phyloP scores from a whole-genome alignment of 2,329 filamentous ascomycete species.

The Neurospora sp. region DNA sequence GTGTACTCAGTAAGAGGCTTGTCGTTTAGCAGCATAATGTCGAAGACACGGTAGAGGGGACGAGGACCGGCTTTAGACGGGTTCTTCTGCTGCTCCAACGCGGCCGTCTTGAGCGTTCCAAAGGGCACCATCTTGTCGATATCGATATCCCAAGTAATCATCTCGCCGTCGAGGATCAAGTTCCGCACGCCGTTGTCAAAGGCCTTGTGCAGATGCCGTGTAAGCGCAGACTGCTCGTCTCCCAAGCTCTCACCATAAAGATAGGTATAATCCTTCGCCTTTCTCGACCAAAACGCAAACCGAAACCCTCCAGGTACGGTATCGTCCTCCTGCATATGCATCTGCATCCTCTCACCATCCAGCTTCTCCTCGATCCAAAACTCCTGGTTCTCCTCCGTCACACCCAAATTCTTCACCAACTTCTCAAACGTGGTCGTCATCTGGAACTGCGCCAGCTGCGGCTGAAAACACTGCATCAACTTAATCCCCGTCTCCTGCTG shows the following conservation, averaged over 20 bases:
- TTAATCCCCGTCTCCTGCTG: slow-evolving; percentile 65
- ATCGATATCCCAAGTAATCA: slow-evolving; percentile 95
- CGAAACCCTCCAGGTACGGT: slow-evolving; percentile 55
- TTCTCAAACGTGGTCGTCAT: slow-evolving; percentile 67
- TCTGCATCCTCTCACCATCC: slow-evolving; percentile 92
- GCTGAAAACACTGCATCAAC: slow-evolving; percentile 93
- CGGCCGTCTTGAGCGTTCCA: slow-evolving; percentile 87
- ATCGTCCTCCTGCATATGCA: slow-evolving; percentile 76
- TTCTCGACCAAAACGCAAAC: slow-evolving; percentile 90
- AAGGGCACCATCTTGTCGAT: slow-evolving; percentile 80
- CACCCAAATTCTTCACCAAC: slow-evolving; percentile 60
- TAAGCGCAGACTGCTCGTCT: slow-evolving; percentile 68
- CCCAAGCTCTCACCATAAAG: slow-evolving; percentile 73
- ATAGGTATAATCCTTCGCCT: slow-evolving; percentile 93
- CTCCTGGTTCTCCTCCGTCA: slow-evolving; percentile 58
- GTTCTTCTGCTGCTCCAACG: slow-evolving; percentile 68
- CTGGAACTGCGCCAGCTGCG: slow-evolving; percentile 88
- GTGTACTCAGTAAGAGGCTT: slow-evolving; percentile 71
- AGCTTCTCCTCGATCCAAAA: slow-evolving; percentile 99
- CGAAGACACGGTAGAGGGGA: slow-evolving; percentile 79
- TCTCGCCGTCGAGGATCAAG: slow-evolving; percentile 90
- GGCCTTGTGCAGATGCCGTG: slow-evolving; percentile 65
- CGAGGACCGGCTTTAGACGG: slow-evolving; percentile 56
- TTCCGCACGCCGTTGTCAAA: slow-evolving; percentile 73
- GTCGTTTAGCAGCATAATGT: slow-evolving; percentile 83